A percentile compares a stretch with the other conserved stretches of the same genome.
Conservation (phyloP, 352 stramenopile genomes). For the Phytophthora gonapodyides region DNA sequence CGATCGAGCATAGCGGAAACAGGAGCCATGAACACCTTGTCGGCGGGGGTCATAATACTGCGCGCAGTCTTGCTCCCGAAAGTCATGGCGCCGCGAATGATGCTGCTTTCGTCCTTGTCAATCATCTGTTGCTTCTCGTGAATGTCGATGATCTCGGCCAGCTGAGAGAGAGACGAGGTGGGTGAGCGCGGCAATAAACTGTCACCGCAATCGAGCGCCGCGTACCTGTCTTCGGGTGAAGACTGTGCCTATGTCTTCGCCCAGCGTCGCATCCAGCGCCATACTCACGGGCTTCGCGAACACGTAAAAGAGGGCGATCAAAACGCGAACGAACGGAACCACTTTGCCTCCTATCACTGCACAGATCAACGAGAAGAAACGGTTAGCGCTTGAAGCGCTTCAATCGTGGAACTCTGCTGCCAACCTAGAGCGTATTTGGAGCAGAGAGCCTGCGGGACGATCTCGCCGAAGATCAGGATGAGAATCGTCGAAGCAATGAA, state of each 20-base stretch:
- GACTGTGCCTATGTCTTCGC: constrained; percentile 95
- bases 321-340: constrained; percentile 92
- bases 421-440: constrained; percentile 92
- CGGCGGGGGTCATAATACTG: constrained; percentile 95
- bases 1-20: constrained; percentile 70
- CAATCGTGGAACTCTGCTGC: constrained; percentile 39
- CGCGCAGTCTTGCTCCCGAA: constrained; percentile 92
- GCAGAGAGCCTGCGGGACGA: constrained; percentile 93
- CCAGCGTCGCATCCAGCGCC: constrained; percentile 92
- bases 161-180: constrained; percentile 50
- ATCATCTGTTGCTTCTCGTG: constrained; percentile 95
- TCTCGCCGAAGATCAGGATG: constrained; percentile 97
- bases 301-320: constrained; percentile 94
- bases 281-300: constrained; percentile 94
- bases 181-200: not conserved
- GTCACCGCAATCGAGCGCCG: not conserved
- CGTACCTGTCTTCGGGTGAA: constrained; percentile 89
- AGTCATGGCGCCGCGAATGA: constrained; percentile 95
- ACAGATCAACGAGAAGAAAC: not conserved
- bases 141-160: constrained; percentile 96
- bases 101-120: constrained; percentile 92
- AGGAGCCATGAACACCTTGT: constrained; percentile 96
- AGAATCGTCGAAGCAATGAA: constrained; percentile 95
- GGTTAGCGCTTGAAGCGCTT: not conserved
- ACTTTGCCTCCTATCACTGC: constrained; percentile 71